phyloP scores from a whole-genome alignment of 306 rosid genomes.

The Trifolium dubium region DNA sequence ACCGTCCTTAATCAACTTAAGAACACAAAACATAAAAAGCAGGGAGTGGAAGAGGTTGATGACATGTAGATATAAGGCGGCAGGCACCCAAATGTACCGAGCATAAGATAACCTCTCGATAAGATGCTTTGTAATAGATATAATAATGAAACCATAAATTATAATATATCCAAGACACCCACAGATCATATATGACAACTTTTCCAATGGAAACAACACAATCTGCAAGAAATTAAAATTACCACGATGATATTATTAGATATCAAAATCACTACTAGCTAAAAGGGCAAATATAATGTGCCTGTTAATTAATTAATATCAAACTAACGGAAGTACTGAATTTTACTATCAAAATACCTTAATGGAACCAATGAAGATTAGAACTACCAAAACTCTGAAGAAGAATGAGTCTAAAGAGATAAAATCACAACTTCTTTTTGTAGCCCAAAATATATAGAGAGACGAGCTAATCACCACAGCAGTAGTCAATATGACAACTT shows the following conservation, averaged over 20 bases:
- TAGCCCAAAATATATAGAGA: too few relatives aligned
- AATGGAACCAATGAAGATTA: too few relatives aligned
- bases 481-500: too few relatives aligned
- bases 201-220: slow-evolving; percentile 68
- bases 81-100: slow-evolving; percentile 86
- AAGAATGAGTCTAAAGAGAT: too few relatives aligned
- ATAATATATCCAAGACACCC: slow-evolving; percentile 75
- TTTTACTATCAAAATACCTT: too few relatives aligned
- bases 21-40: slow-evolving; percentile 22
- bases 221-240: not conserved
- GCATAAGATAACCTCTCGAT: slow-evolving; percentile 84
- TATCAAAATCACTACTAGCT: not conserved
- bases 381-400: too few relatives aligned
- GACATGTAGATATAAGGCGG: slow-evolving; percentile 75
- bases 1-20: too few relatives aligned
- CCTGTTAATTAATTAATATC: not conserved
- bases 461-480: too few relatives aligned
- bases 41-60: slow-evolving; percentile 83
- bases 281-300: not conserved
- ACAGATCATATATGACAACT: slow-evolving; percentile 62
- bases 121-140: slow-evolving; percentile 81
- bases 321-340: not conserved
- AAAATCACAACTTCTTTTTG: too few relatives aligned
- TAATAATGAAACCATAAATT: slow-evolving; percentile 76
- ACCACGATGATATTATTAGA: not conserved